Conservation (phyloP, 2,329 filamentous ascomycete species). For the Grosmannia penicillata region DNA sequence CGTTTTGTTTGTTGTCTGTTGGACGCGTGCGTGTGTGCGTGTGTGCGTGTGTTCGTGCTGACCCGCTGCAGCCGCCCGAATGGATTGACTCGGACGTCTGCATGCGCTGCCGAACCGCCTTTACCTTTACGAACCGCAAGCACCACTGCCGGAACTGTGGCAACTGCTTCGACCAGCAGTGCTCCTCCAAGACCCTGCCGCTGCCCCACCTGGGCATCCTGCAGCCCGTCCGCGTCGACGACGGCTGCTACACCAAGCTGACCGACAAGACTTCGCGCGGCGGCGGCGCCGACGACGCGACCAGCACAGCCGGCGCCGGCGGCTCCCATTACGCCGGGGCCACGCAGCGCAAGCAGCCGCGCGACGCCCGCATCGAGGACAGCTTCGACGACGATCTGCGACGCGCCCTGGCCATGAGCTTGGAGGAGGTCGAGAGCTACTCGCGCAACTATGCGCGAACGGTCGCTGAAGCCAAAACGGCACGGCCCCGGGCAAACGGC, state of each 20-base stretch:
- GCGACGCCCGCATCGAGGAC: constrained; percentile 75
- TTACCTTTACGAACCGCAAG: constrained; percentile 96
- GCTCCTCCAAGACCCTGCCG: constrained; percentile 76
- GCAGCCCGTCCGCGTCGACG: constrained; percentile 83
- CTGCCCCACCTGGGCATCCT: constrained; percentile 87
- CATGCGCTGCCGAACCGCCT: constrained; percentile 90
- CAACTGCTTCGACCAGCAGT: constrained; percentile 92
- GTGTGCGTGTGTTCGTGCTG: too few species aligned
- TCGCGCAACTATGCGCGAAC: constrained; percentile 59
- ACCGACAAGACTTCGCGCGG: constrained; percentile 53
- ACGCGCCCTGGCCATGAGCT: constrained; percentile 85
- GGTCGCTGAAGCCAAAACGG: constrained; percentile 5
- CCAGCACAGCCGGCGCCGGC: constrained; percentile 24
- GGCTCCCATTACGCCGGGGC: constrained; percentile 17
- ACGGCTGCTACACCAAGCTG: constrained; percentile 84
- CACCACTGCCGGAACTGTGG: constrained; percentile 97
- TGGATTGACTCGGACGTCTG: constrained; percentile 98
- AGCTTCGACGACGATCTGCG: constrained; percentile 92
- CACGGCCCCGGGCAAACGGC: too few species aligned
- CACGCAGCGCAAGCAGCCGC: constrained; percentile 65
- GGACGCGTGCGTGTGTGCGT: too few species aligned
- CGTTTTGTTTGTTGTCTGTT: constrained; percentile 19
- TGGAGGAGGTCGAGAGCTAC: constrained; percentile 78
- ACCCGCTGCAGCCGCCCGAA: constrained; percentile 78
- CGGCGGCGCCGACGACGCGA: constrained; percentile 15